Percentiles rank a stretch among this genome's conserved stretches.
Conservation (phyloP, 305 asterid genomes). For the Striga hermonthica region DNA sequence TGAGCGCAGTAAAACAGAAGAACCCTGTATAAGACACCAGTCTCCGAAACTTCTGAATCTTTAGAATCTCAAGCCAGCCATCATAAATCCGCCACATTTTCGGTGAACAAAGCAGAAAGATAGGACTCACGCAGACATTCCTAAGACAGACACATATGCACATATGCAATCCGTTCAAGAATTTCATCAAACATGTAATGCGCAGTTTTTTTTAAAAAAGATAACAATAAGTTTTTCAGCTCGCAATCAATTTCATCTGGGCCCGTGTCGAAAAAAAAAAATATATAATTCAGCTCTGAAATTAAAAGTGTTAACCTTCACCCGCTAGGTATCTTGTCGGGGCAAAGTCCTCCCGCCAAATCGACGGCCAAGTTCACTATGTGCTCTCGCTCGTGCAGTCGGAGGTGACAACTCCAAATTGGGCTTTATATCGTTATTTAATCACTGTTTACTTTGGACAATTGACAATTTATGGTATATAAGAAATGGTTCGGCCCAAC, state of each 20-base stretch:
- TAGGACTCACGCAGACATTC: slow-evolving; percentile 22
- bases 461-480: no score
- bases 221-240: neutral
- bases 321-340: slow-evolving; percentile 7
- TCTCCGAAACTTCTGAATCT: slow-evolving; percentile 84
- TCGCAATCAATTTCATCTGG: neutral
- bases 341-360: neutral
- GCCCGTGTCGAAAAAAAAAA: neutral
- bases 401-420: neutral
- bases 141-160: slow-evolving; percentile 19
- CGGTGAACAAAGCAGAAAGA: slow-evolving; percentile 4
- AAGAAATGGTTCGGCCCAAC: no score
- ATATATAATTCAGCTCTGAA: neutral
- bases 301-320: neutral
- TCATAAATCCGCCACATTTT: slow-evolving; percentile 49
- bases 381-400: neutral
- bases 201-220: neutral
- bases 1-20: slow-evolving; percentile 54
- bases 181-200: slow-evolving; percentile 30
- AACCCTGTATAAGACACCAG: slow-evolving; percentile 74
- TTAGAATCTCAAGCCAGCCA: slow-evolving; percentile 61
- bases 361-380: neutral
- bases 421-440: neutral
- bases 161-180: slow-evolving; percentile 23
- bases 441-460: no score